phyloP scores from a whole-genome alignment of 306 rosid genomes.

The Rubus idaeus region DNA sequence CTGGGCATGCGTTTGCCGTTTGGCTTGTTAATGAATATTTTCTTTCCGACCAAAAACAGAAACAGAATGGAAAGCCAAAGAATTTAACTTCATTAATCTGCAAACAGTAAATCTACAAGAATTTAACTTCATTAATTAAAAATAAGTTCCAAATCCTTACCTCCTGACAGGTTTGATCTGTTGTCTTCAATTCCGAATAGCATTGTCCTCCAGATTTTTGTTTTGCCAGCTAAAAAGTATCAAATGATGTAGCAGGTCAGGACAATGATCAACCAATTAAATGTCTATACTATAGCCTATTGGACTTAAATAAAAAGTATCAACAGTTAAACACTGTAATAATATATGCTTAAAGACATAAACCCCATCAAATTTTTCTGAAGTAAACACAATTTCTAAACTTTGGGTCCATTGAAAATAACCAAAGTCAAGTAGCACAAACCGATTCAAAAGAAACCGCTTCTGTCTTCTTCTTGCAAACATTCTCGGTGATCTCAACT shows the following conservation, averaged over 20 bases:
- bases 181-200: slow-evolving; percentile 94
- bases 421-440: slow-evolving; percentile 13
- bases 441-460: slow-evolving; percentile 59
- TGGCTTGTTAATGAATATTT: no score
- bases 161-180: slow-evolving; percentile 89
- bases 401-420: slow-evolving; percentile 2
- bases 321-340: no score
- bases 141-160: slow-evolving; percentile 32
- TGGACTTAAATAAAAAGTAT: no score
- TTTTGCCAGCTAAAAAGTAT: slow-evolving; percentile 64
- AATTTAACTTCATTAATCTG: not conserved
- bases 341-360: no score
- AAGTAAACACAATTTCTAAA: not conserved
- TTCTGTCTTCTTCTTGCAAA: slow-evolving; percentile 84
- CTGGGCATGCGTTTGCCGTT: no score
- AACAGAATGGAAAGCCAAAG: not conserved
- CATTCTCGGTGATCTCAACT: slow-evolving; percentile 91
- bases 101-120: not conserved
- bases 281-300: no score
- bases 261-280: slow-evolving; percentile 8
- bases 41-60: no score
- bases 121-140: slow-evolving; percentile 1
- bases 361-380: not conserved
- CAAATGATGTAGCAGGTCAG: slow-evolving; percentile 7
- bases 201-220: slow-evolving; percentile 97